Base-by-base conservation (phyloP, 2,329 filamentous ascomycete genomes). In the Cytospora piceicola region DNA sequence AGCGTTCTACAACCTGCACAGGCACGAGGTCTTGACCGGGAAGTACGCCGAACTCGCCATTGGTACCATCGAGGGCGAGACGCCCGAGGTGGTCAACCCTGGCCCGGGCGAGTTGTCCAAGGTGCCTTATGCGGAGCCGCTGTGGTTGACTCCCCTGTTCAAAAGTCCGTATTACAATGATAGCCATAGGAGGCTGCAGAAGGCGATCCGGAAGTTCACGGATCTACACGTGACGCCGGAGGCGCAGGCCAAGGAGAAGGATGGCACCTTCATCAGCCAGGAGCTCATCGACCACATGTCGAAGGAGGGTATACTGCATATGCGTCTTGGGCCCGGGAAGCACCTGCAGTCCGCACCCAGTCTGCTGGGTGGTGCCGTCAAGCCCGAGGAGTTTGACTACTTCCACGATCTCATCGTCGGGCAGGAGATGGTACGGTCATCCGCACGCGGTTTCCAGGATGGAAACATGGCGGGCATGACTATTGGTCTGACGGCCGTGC, bases 1-100 rank as follows among this genome's bases (percentile, higher is more conserved):
- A 42, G 90, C 90, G 64, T 96, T 96, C 78, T 96, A 96, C 85
- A 96, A 96, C 81, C 88, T 97, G 61, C 93, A 97, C 80, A 84
- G 93, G 30, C 92, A 96, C 71, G 93, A 96, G 78, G 91, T 96
- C n/a, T 84, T 96, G 14, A 81, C 88, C 67, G 66, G 66, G 58
- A 93, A 93, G 76, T 96, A 96, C 82, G 79, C 83, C 56, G 82
- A 86, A 72, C 84, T 96, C 22, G 90, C 86, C 77, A 85, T 96
- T 71, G 93, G 93, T 73, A 91, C 87, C 17, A 77, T 96, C 74
- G 81, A 87, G 70, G 90, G 87, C 77, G 92, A 96, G 81, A 88
- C 84, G 73, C 84, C 92, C 24, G 86, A 93, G 74, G 86, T 95
- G 71, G 83, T 93, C 69, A 86, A 88, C 24, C 87, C 86, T 1